These are phyloP conservation scores for Podospora anserina DNA, from an alignment of 495 filamentous ascomycete genomes.

Conservation along the genomic window DNA sequence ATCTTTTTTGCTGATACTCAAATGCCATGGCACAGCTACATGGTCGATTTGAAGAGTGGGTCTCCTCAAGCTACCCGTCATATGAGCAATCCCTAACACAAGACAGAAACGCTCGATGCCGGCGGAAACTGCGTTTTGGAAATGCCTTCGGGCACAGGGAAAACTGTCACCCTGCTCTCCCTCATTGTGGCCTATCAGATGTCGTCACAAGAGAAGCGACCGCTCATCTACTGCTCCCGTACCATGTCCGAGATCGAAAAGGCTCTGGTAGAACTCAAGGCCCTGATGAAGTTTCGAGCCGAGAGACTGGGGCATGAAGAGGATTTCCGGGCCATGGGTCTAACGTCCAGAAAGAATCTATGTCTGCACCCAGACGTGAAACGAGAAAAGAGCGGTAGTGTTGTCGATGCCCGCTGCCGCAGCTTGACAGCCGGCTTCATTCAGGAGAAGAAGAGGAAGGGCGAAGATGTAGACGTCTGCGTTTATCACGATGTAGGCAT, in stretches of 20 bases:
- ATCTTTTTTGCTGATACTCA: slow-evolving; percentile 2
- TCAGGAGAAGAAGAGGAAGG: slow-evolving; percentile 91
- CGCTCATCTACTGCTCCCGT: slow-evolving; percentile 98
- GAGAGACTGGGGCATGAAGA: slow-evolving; percentile 83
- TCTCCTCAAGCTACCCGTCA: background rate
- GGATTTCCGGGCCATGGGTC: slow-evolving; percentile 85
- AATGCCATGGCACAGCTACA: slow-evolving; percentile 58
- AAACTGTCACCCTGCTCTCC: slow-evolving; percentile 92
- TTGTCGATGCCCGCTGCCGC: slow-evolving; percentile 93
- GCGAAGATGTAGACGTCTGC: slow-evolving; percentile 91
- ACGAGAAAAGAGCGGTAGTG: slow-evolving; percentile 85
- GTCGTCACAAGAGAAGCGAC: slow-evolving; percentile 82
- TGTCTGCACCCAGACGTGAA: slow-evolving; percentile 95
- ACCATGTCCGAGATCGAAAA: slow-evolving; percentile 97
- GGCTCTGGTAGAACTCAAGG: slow-evolving; percentile 85
- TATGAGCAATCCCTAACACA: background rate
- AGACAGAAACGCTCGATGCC: slow-evolving; percentile 76
- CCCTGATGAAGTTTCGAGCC: slow-evolving; percentile 88
- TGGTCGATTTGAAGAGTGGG: slow-evolving; percentile 92
- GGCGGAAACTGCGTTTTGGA: slow-evolving; percentile 97
- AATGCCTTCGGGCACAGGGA: slow-evolving; percentile 99
- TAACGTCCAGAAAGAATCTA: slow-evolving; percentile 96
- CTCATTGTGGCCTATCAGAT: slow-evolving; percentile 96
- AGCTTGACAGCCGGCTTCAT: slow-evolving; percentile 96
- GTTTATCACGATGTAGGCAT: slow-evolving; percentile 79